Base-by-base conservation (phyloP, 257 asterid species). In the Paraleonurus japonicus region DNA sequence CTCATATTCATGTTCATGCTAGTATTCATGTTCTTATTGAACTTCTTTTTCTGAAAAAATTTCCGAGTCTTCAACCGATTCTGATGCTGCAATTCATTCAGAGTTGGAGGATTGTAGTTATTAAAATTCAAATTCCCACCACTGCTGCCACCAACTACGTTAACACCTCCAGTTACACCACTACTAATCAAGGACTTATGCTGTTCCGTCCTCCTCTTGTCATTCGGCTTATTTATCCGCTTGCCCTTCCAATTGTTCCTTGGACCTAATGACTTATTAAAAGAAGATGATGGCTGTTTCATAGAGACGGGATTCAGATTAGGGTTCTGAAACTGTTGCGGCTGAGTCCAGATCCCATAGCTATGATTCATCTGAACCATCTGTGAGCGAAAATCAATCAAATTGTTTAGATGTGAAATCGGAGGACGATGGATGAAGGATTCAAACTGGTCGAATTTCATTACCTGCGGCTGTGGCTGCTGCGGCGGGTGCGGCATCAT, bases 221-320 rank as follows among this genome's bases (percentile, higher is more conserved):
- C 82, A 4, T n/a, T 59, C 8, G 67, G 43, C 33, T 81, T 85
- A 66, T 77, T 82, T 6, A 79, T 78, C 77, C 83, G 76, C 63
- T 78, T 80, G 24, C 85, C 85, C 74, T 80, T 90, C 97, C 97
- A 90, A 77, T 82, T 88, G 77, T 63, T 85, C 67, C 96, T 75
- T 5, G 92, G 90, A 16, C 91, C 96, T 67, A 87, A 75, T 17
- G 89, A 48, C 68, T 87, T 85, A 9, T 67, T 71, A 19, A 79
- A 72, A 43, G 67, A 54, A 47, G 83, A 24, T 0, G 70, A 43
- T 0, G 76, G 86, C 9, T 78, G 88, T 24, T 80, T 81, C 64
- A 60, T 48, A 10, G 82, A 64, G 9, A 70, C 79, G 60, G 77
- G 65, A 26, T 80, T 82, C 32, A 82, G 79, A 75, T 82, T 85